Evolutionary conservation across 331 rosid species (phyloP).

Genomic region (Dryas integrifolia): DNA sequence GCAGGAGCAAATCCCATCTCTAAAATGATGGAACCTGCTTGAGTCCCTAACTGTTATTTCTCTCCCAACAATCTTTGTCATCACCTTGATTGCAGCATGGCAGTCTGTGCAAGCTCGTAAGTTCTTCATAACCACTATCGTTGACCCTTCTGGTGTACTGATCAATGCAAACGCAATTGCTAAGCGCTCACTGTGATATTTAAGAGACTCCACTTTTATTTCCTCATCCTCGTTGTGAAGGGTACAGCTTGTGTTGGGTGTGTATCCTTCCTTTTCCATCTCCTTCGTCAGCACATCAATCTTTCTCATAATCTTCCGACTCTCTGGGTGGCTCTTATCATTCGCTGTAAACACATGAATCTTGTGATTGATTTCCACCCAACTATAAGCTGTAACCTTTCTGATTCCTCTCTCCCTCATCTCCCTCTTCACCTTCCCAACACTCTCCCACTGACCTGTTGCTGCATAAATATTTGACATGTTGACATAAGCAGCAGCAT

Average conservation of each 20-base stretch:
- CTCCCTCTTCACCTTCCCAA: conserved; percentile 62
- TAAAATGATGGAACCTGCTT: conserved; percentile 74
- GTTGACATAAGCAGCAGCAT: conserved; percentile 68
- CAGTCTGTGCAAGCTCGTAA: conserved; percentile 69
- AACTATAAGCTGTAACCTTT: conserved; percentile 67
- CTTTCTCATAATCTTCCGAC: conserved; percentile 50
- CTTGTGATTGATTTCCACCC: conserved; percentile 68
- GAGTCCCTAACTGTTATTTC: conserved; percentile 72
- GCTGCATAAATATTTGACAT: conserved; percentile 81
- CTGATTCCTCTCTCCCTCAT: conserved; percentile 73
- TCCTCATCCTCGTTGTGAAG: conserved; percentile 65
- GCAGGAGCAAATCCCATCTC: conserved; percentile 71
- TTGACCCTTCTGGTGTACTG: conserved; percentile 58
- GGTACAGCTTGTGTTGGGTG: conserved; percentile 65
- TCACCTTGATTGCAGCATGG: conserved; percentile 69
- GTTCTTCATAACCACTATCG: conserved; percentile 74
- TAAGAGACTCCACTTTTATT: conserved; percentile 55
- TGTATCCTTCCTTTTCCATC: conserved; percentile 68
- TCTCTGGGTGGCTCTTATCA: conserved; percentile 57
- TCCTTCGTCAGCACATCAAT: conserved; percentile 43
- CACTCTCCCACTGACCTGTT: conserved; percentile 75
- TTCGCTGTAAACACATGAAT: conserved; percentile 63
- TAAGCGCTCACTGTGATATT: conserved; percentile 76
- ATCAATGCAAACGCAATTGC: conserved; percentile 76
- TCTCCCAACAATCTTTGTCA: conserved; percentile 57